Conservation (phyloP, 345 rosid genomes). For the Nephelium lappaceum region DNA sequence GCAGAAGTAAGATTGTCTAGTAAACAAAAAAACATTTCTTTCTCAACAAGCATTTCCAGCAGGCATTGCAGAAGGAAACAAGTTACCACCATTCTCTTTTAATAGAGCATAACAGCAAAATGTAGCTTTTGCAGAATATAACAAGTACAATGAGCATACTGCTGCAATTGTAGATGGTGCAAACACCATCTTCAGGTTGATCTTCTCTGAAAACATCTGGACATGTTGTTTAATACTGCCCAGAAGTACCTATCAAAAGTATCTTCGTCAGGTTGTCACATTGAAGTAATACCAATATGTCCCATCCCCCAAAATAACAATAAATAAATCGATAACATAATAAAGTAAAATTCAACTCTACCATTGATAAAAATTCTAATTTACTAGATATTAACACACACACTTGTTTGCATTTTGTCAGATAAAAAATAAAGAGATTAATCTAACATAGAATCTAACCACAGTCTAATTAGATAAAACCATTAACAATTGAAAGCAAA, state of each 20-base stretch:
- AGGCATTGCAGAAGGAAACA: neutral
- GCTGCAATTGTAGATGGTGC: slow-evolving; percentile 36
- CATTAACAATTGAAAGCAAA: neutral
- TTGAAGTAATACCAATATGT: neutral
- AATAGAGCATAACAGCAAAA: neutral
- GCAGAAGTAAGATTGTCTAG: too few relatives aligned
- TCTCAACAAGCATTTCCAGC: neutral
- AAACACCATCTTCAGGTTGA: slow-evolving; percentile 25
- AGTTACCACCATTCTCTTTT: neutral
- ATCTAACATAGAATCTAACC: too few relatives aligned
- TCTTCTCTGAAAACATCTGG: neutral
- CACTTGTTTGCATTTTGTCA: neutral
- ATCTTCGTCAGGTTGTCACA: too few relatives aligned
- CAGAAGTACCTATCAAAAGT: neutral
- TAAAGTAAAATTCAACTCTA: neutral
- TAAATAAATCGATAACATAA: too few relatives aligned
- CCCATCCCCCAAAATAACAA: neutral
- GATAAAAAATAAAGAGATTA: too few relatives aligned
- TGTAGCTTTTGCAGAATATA: neutral
- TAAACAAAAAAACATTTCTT: too few relatives aligned
- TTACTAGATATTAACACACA: neutral
- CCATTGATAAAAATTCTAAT: neutral
- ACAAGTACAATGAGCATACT: slow-evolving; percentile 20
- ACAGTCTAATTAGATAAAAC: neutral
- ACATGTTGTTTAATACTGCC: slow-evolving; percentile 12